Conservation (phyloP, 768 basidiomycete genomes). For the Suillus bovinus region DNA sequence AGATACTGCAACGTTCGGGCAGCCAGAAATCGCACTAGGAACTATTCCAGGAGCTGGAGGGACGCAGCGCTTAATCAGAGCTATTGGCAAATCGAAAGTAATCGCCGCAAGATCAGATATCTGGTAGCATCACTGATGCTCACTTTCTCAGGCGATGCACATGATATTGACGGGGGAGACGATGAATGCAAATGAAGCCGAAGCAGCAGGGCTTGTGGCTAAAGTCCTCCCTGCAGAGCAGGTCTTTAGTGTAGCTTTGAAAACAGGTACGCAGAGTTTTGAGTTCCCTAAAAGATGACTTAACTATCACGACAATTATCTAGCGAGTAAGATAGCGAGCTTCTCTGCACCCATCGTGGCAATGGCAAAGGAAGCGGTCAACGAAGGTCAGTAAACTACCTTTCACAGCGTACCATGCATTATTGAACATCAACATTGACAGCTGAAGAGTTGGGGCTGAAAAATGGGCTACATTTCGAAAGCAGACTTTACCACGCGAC, state of each 20-base stretch:
- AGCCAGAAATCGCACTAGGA: constrained; percentile 94
- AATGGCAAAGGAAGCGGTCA: constrained; percentile 53
- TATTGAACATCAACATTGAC: constrained; percentile 2
- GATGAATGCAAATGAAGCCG: constrained; percentile 47
- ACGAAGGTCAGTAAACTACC: constrained; percentile 34
- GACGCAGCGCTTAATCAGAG: constrained; percentile 82
- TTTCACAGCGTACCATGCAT: not conserved
- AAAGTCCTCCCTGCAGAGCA: constrained; percentile 41
- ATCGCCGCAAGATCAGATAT: not conserved
- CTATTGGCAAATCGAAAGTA: constrained; percentile 77
- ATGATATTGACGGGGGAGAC: constrained; percentile 52
- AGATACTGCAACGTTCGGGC: constrained; percentile 86
- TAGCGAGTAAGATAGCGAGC: constrained; percentile 32
- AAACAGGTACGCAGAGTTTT: constrained; percentile 27
- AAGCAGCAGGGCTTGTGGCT: constrained; percentile 47
- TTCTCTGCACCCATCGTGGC: constrained; percentile 33
- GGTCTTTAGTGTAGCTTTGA: constrained; percentile 46
- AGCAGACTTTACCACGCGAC: constrained; percentile 49
- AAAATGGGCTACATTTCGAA: constrained; percentile 47
- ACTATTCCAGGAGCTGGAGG: constrained; percentile 95
- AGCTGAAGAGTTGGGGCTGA: constrained; percentile 50
- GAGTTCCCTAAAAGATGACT: not conserved
- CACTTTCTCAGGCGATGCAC: constrained; percentile 47
- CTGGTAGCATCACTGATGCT: not conserved
- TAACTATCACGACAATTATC: not conserved